Conservation (phyloP, 2,329 filamentous ascomycete species). For the Akanthomyces uredinophilus region DNA sequence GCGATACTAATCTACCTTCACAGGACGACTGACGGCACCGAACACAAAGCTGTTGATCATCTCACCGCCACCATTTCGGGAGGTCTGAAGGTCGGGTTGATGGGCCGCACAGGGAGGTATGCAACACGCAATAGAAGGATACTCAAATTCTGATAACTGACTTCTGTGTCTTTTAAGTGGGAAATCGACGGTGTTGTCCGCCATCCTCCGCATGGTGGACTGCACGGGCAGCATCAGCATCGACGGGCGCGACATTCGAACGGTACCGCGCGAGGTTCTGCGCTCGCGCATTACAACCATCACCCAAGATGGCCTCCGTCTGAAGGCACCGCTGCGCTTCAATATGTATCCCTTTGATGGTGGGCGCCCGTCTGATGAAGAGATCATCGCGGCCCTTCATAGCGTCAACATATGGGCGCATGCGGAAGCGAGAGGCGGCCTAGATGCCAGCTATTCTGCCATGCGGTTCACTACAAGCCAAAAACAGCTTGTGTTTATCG, state of each 20-base stretch:
- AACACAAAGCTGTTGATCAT: background rate
- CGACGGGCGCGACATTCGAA: slow-evolving; percentile 9
- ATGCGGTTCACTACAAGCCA: background rate
- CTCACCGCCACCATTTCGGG: background rate
- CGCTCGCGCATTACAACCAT: slow-evolving; percentile 26
- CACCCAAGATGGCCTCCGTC: slow-evolving; percentile 21
- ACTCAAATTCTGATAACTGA: background rate
- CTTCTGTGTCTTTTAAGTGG: background rate
- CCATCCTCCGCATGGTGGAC: slow-evolving; percentile 1
- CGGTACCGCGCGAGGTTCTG: slow-evolving; percentile 13
- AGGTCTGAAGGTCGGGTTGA: background rate
- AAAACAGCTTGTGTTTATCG: slow-evolving; percentile 6
- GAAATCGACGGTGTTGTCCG: background rate
- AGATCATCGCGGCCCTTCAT: background rate
- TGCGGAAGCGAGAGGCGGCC: slow-evolving; percentile 34
- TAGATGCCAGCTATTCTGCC: background rate
- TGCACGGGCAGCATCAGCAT: slow-evolving; percentile 11
- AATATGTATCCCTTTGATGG: slow-evolving; percentile 11
- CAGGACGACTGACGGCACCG: background rate
- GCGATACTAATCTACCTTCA: background rate
- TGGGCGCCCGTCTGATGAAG: background rate
- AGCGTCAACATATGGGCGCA: slow-evolving; percentile 10
- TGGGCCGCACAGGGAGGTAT: slow-evolving; percentile 9
- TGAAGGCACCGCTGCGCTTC: background rate
- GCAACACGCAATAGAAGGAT: background rate